Evolutionary conservation across 2,329 filamentous ascomycete genomes (phyloP).

Genomic region (Ceratocystiopsis minuta): DNA sequence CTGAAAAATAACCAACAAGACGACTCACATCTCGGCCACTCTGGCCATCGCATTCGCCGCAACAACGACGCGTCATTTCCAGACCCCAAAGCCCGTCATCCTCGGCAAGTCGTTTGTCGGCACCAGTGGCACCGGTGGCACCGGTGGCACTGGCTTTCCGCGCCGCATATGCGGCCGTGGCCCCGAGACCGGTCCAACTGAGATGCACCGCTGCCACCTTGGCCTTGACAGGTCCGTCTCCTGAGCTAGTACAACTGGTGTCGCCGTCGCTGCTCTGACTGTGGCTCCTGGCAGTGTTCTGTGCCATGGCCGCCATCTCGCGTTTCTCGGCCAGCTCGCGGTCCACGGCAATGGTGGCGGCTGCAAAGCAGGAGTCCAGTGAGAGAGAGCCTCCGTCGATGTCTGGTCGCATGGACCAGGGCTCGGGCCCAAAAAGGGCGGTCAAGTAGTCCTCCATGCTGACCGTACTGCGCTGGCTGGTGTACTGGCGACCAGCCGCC

Average conservation of each 20-base stretch:
- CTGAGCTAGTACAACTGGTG: neutral
- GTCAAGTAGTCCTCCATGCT: conserved; percentile 19
- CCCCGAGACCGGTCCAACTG: conserved; percentile 24
- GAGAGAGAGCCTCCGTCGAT: neutral
- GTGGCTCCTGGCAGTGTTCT: neutral
- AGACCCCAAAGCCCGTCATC: conserved; percentile 18
- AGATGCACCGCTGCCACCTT: conserved; percentile 9
- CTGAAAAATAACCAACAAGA: conserved; percentile 13
- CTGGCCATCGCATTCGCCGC: conserved; percentile 17
- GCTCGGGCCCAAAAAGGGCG: conserved; percentile 17
- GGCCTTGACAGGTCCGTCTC: neutral
- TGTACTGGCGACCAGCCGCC: neutral
- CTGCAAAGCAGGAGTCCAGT: conserved; percentile 11
- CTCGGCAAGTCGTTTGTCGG: conserved; percentile 9
- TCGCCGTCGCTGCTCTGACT: neutral
- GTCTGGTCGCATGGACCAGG: conserved; percentile 10
- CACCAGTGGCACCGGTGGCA: conserved; percentile 4
- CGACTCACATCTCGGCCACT: conserved; percentile 17
- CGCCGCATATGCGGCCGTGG: conserved; percentile 12
- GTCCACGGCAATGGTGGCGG: conserved; percentile 19
- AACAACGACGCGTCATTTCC: conserved; percentile 17
- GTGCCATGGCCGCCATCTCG: conserved; percentile 21
- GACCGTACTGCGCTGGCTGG: neutral
- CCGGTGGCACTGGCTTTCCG: conserved; percentile 1
- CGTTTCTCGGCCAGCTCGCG: conserved; percentile 23